phyloP scores from a whole-genome alignment of 305 asterid species.

The Fraxinus baroniana region DNA sequence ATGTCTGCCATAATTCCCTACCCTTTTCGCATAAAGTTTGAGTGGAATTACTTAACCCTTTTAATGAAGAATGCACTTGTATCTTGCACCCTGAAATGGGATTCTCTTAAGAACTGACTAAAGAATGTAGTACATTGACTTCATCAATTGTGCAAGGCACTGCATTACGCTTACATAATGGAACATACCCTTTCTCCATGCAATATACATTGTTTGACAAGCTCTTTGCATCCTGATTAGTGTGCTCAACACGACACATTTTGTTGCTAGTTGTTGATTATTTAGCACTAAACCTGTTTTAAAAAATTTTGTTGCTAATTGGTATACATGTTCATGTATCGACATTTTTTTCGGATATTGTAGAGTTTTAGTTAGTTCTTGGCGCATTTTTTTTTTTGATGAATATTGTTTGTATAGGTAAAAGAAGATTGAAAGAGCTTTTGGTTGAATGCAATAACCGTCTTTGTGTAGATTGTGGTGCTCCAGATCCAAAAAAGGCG shows the following conservation, averaged over 20 bases:
- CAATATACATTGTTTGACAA: background rate
- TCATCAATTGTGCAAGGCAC: background rate
- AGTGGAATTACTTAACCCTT: background rate
- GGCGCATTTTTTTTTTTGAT: background rate
- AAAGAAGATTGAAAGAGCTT: conserved; percentile 76
- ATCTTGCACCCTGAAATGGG: background rate
- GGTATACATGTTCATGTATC: background rate
- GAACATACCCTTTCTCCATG: background rate
- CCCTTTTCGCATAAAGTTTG: background rate
- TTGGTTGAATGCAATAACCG: conserved; percentile 69
- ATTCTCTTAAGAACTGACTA: background rate
- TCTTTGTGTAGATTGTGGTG: conserved; percentile 88
- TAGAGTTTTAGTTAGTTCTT: background rate
- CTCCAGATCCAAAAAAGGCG: conserved; percentile 99
- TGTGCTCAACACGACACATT: background rate
- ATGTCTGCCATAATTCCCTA: background rate
- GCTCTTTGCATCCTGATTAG: background rate
- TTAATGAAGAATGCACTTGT: background rate
- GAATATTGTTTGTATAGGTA: conserved; percentile 41
- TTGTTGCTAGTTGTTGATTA: background rate
- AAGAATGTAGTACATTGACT: background rate
- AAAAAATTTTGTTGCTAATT: background rate
- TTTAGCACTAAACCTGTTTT: conserved; percentile 9
- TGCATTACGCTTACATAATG: background rate
- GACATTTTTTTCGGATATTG: conserved; percentile 2